These are phyloP conservation scores for Ganoderma leucocontextum DNA, from an alignment of 1,284 basidiomycete species.

Conservation along the genomic window DNA sequence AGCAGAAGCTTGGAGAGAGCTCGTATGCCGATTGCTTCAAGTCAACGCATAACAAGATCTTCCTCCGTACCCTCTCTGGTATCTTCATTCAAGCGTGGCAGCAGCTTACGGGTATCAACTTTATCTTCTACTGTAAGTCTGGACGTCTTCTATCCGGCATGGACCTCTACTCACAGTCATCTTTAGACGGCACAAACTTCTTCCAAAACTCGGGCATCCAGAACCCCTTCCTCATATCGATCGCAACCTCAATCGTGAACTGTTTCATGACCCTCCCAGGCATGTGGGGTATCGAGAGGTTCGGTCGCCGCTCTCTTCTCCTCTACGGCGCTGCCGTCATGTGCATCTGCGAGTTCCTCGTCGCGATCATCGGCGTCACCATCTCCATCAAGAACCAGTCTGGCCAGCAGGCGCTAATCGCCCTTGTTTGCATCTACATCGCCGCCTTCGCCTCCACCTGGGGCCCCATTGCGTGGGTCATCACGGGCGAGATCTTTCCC, in stretches of 20 bases:
- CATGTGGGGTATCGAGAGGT: conserved; percentile 74
- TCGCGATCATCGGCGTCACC: conserved; percentile 78
- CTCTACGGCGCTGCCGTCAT: conserved; percentile 79
- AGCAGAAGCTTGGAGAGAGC: conserved; percentile 59
- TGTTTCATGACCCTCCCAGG: conserved; percentile 76
- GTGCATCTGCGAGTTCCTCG: conserved; percentile 78
- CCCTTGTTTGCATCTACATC: conserved; percentile 81
- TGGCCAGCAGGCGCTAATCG: conserved; percentile 46
- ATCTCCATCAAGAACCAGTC: conserved; percentile 50
- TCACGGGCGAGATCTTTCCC: conserved; percentile 82
- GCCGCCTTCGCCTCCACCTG: conserved; percentile 82
- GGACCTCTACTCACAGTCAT: conserved; percentile 42
- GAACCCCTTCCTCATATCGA: conserved; percentile 75
- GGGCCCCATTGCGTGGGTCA: conserved; percentile 84
- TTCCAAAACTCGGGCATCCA: conserved; percentile 76
- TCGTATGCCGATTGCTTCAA: conserved; percentile 75
- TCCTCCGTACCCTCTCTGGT: conserved; percentile 80
- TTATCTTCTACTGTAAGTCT: conserved; percentile 72
- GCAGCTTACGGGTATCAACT: conserved; percentile 88
- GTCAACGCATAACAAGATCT: conserved; percentile 58
- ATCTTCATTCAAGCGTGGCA: conserved; percentile 81
- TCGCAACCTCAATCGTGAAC: conserved; percentile 79
- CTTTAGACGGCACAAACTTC: conserved; percentile 72
- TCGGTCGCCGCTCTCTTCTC: conserved; percentile 81
- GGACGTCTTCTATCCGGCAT: conserved; percentile 11